These are phyloP conservation scores for Saturnispora dispora DNA, from an alignment of 805 yeast genomes.

Conservation along the genomic window DNA sequence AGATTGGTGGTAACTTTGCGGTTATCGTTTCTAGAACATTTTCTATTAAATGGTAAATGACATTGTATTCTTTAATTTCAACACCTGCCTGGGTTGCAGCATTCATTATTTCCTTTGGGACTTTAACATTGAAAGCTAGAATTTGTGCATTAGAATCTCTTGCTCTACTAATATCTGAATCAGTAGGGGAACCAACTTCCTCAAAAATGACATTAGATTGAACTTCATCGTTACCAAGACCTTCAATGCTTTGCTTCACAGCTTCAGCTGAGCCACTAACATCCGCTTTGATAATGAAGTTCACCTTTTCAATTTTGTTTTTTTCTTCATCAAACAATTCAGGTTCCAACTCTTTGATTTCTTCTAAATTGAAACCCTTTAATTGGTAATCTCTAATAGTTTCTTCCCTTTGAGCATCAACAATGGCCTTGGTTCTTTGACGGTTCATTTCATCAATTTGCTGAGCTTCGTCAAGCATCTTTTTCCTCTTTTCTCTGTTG, in stretches of 20 bases:
- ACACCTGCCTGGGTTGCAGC: slow-evolving; percentile 54
- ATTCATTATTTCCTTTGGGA: slow-evolving; percentile 52
- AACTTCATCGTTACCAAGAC: slow-evolving; percentile 84
- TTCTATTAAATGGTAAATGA: slow-evolving; percentile 83
- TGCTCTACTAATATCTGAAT: slow-evolving; percentile 59
- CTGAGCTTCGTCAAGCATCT: slow-evolving; percentile 45
- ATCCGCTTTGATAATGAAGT: slow-evolving; percentile 78
- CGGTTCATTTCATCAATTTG: slow-evolving; percentile 67
- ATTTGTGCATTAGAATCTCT: slow-evolving; percentile 63
- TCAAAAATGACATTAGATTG: slow-evolving; percentile 56
- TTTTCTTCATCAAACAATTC: slow-evolving; percentile 27
- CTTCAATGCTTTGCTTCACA: slow-evolving; percentile 66
- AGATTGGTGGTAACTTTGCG: slow-evolving; percentile 50
- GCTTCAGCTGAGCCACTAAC: slow-evolving; percentile 96
- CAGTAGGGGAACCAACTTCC: slow-evolving; percentile 73
- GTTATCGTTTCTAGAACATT: slow-evolving; percentile 64
- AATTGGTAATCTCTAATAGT: slow-evolving; percentile 47
- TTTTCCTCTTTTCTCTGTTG: slow-evolving; percentile 49
- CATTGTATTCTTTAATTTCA: slow-evolving; percentile 53
- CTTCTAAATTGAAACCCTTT: slow-evolving; percentile 50
- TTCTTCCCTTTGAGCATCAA: slow-evolving; percentile 43
- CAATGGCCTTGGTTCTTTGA: slow-evolving; percentile 46
- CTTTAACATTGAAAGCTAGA: slow-evolving; percentile 65
- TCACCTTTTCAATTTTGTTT: slow-evolving; percentile 29
- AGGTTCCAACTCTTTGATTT: slow-evolving; percentile 30